A percentile compares a stretch with the other conserved stretches of the same genome.
These are phyloP conservation scores for Odonthalia washingtoniensis DNA, from an alignment of 31 red algal species.

Conservation along the genomic window DNA sequence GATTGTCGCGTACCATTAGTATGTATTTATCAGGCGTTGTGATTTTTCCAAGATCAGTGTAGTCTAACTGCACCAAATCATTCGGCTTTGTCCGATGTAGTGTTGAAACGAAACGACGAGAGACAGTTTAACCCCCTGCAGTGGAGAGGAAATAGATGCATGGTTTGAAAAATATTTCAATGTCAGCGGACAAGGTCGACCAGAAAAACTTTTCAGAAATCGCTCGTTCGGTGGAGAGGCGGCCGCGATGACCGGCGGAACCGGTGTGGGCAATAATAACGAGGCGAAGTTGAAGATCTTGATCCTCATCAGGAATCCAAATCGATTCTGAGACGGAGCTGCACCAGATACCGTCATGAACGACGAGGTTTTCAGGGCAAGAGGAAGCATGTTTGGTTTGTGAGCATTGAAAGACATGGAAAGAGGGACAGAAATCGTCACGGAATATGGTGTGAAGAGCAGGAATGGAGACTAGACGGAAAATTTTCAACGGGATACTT, in stretches of 20 bases:
- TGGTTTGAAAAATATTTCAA: neutral
- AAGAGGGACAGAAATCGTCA: too few species aligned
- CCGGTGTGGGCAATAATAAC: neutral
- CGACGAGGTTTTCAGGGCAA: too few species aligned
- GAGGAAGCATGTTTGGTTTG: too few species aligned
- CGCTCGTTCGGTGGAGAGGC: neutral
- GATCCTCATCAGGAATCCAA: too few species aligned
- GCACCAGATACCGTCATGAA: too few species aligned
- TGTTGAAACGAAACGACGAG: neutral
- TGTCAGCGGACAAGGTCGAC: neutral
- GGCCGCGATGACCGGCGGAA: neutral
- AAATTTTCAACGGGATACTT: too few species aligned
- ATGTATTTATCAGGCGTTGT: neutral
- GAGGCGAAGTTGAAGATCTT: neutral
- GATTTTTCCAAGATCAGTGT: neutral
- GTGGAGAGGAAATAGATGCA: neutral
- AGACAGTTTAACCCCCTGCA: neutral
- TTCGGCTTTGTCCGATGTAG: neutral
- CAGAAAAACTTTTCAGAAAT: neutral
- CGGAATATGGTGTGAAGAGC: too few species aligned
- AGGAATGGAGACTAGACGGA: too few species aligned
- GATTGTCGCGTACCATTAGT: neutral
- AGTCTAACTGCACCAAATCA: neutral
- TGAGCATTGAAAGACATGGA: too few species aligned
- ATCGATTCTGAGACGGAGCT: too few species aligned